Percentiles rank a stretch among this genome's conserved stretches.
These are phyloP conservation scores for Wickerhamomyces strasburgensis DNA, from an alignment of 805 yeast genomes.

Conservation along the genomic window DNA sequence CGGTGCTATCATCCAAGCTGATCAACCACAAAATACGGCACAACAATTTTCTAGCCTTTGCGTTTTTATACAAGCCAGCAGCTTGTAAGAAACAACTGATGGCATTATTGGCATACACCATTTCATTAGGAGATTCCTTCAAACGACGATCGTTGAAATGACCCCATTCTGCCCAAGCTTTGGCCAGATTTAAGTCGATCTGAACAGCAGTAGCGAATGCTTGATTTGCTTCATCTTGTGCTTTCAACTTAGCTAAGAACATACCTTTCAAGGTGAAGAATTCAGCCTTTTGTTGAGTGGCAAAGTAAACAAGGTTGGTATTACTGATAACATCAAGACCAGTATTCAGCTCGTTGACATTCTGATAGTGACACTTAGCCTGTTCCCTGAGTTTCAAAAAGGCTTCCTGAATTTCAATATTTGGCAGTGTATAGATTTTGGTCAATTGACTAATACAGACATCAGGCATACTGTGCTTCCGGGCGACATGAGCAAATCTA, in stretches of 20 bases:
- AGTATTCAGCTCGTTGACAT: constrained; percentile 82
- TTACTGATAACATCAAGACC: constrained; percentile 96
- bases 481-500: constrained; percentile 96
- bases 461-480: constrained; percentile 94
- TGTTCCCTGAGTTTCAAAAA: constrained; percentile 93
- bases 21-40: constrained; percentile 93
- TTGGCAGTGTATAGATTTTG: constrained; percentile 91
- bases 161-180: constrained; percentile 99
- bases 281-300: constrained; percentile 97
- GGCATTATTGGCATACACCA: constrained; percentile 86
- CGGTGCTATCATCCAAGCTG: constrained; percentile 80
- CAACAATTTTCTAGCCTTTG: constrained; percentile 80
- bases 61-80: constrained; percentile 90
- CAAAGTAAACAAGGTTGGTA: constrained; percentile 92
- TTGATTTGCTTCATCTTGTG: constrained; percentile 92
- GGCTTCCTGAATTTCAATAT: constrained; percentile 97
- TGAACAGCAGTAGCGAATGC: constrained; percentile 98
- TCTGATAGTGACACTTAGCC: constrained; percentile 95
- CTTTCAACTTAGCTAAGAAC: constrained; percentile 89
- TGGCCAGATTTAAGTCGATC: constrained; percentile 86
- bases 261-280: constrained; percentile 96
- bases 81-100: constrained; percentile 96
- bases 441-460: constrained; percentile 92
- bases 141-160: constrained; percentile 84
- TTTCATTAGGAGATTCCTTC: constrained; percentile 76